Base-by-base conservation (phyloP, 805 yeast genomes). In the Spathaspora gorwiae region DNA sequence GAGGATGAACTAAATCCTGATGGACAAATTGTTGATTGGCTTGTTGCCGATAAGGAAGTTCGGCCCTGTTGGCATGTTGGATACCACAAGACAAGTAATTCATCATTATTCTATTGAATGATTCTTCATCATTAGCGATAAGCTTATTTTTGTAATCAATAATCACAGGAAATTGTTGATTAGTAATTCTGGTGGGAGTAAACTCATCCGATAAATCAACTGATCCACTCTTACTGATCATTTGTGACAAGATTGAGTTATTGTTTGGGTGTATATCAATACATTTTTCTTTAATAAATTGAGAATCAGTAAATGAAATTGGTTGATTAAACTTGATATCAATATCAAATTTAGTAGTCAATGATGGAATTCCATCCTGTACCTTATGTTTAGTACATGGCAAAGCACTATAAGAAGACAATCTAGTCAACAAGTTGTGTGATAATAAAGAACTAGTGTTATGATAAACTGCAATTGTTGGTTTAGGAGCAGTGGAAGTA, bases 91-190 rank as follows among this genome's bases (percentile, higher is more conserved):
- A 47, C 42, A 60, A 53, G 53, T 69, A 69, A 58, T 71, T 67
- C 36, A 64, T 61, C 66, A 71, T 63, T 47, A 71, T 62, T 32
- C 72, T 53, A 52, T 65, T 67, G 44, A 71, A 60, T 15, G 72
- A 59, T 11, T 55, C 55, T 39, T 65, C 70, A 48, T 68, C 71
- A 42, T 62, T 65, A 10, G 74, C 75, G 41, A 71, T 60, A 54
- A 71, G 63, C 44, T 62, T 57, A 55, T 71, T 64, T 26, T 54
- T 53, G 56, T 64, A 66, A 57, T 71, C 76, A 43, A 68, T 63
- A 19, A 70, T 48, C 43, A 62, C 50, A 8, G 65, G 64, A 7
- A 53, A 29, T 29, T 29, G 32, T 29, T 29, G 32, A 9, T 29
- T 52, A 19, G 24, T 19, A 19, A 19, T 19, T 2, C 4, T 19